Percentiles rank a stretch among this genome's conserved stretches.
Conservation (phyloP, 108 stramenopile genomes). For the Aurantiochytrium sp. region DNA sequence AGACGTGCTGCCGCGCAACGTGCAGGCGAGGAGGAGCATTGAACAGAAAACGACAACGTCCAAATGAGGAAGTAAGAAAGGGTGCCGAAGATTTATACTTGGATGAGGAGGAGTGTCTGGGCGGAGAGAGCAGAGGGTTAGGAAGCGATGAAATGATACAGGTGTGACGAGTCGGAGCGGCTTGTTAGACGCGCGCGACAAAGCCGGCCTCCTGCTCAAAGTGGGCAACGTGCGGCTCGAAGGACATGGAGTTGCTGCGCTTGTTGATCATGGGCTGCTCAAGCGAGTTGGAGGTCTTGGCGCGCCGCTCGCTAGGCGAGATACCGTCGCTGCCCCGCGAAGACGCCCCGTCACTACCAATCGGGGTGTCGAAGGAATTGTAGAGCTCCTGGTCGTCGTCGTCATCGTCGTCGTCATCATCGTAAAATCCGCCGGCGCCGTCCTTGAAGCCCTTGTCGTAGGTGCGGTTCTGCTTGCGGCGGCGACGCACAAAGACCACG, state of each 20-base stretch:
- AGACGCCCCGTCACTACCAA: not conserved
- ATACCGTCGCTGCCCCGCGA: not conserved
- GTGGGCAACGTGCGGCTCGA: slow-evolving; percentile 14
- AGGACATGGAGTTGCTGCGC: not conserved
- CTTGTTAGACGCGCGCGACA: not conserved
- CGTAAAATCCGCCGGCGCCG: not conserved
- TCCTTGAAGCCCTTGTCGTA: not conserved
- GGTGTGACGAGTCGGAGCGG: too few relatives aligned
- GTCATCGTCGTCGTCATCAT: not conserved
- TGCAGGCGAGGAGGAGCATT: too few relatives aligned
- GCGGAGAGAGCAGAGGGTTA: too few relatives aligned
- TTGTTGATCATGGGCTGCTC: not conserved
- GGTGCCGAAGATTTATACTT: too few relatives aligned
- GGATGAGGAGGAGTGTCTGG: too few relatives aligned
- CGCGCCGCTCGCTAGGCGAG: not conserved
- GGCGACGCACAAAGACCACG: not conserved
- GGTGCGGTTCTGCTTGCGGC: not conserved
- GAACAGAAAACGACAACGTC: too few relatives aligned
- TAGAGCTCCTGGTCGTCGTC: slow-evolving; percentile 20
- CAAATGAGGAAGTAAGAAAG: too few relatives aligned
- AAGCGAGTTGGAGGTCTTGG: not conserved
- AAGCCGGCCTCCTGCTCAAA: slow-evolving; percentile 22
- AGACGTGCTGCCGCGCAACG: too few relatives aligned
- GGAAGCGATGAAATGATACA: too few relatives aligned
- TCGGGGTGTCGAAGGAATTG: slow-evolving; percentile 9